These are phyloP conservation scores for Leishmania mexicana DNA, from an alignment of 208 protist species.

Conservation along the genomic window DNA sequence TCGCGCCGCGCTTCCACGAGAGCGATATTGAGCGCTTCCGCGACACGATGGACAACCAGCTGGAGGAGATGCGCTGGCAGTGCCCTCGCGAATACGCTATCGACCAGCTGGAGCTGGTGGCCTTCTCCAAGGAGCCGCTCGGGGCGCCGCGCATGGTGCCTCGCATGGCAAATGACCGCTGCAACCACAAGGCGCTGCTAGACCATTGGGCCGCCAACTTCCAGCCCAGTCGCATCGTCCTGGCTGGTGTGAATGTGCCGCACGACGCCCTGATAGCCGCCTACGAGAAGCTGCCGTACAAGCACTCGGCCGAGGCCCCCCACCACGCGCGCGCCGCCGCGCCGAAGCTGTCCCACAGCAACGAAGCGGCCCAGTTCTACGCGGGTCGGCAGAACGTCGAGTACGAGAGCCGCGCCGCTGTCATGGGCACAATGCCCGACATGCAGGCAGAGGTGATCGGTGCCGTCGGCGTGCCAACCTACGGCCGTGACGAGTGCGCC, in stretches of 20 bases:
- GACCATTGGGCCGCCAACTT: conserved; percentile 78
- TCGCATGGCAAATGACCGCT: conserved; percentile 70
- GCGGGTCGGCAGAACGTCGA: conserved; percentile 53
- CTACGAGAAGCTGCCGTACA: conserved; percentile 76
- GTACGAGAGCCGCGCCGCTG: conserved; percentile 69
- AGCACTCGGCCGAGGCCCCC: conserved; percentile 70
- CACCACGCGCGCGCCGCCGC: conserved; percentile 54
- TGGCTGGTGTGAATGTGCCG: conserved; percentile 83
- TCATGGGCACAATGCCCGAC: conserved; percentile 84
- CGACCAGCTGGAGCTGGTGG: conserved; percentile 81
- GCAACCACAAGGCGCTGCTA: conserved; percentile 70
- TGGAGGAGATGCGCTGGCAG: conserved; percentile 82
- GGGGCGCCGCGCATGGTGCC: conserved; percentile 76
- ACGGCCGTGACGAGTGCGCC: conserved; percentile 57
- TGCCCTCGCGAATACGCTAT: conserved; percentile 73
- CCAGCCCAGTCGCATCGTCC: conserved; percentile 62
- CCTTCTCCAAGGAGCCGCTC: conserved; percentile 91
- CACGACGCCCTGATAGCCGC: conserved; percentile 82
- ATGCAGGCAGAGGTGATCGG: conserved; percentile 81
- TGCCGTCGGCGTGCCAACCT: conserved; percentile 63
- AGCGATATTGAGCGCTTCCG: conserved; percentile 85
- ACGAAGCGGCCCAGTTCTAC: conserved; percentile 83
- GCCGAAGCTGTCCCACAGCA: conserved; percentile 44
- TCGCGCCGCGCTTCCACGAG: conserved; percentile 82
- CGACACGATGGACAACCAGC: conserved; percentile 89